These are phyloP conservation scores for Coccinonectria pachysandricola DNA, from an alignment of 2,329 filamentous ascomycete genomes.

Conservation along the genomic window DNA sequence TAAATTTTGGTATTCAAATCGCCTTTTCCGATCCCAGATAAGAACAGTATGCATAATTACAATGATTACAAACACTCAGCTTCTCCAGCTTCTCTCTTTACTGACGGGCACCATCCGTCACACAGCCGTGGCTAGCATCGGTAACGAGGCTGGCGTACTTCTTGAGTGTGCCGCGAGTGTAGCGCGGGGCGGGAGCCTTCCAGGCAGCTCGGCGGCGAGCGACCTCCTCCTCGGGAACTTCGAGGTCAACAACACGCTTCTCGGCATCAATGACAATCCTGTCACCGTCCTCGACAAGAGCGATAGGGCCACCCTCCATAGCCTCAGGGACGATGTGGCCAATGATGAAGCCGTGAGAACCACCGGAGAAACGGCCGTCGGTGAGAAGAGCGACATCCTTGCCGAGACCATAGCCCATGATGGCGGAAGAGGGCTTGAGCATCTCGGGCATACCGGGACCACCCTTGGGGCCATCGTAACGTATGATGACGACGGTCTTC, in stretches of 20 bases:
- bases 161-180: conserved; percentile 54
- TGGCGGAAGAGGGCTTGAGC: conserved; percentile 81
- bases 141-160: conserved; percentile 57
- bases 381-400: conserved; percentile 66
- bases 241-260: conserved; percentile 55
- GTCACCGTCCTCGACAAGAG: conserved; percentile 71
- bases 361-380: conserved; percentile 69
- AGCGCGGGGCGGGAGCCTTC: conserved; percentile 49
- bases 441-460: conserved; percentile 94
- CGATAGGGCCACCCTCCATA: conserved; percentile 76
- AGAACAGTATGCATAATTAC: conserved; percentile 16
- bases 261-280: conserved; percentile 74
- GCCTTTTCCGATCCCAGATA: conserved; percentile 18
- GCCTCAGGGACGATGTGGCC: conserved; percentile 84
- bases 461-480: conserved; percentile 88
- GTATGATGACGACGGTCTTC: conserved; percentile 83
- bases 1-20: conserved; percentile 13
- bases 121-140: conserved; percentile 48
- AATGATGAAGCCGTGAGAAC: conserved; percentile 77
- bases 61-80: conserved; percentile 5
- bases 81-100: conserved; percentile 6
- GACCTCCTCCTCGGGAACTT: conserved; percentile 57
- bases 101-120: conserved; percentile 39
- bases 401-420: conserved; percentile 82
- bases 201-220: conserved; percentile 46